Conservation (phyloP, 495 filamentous ascomycete genomes). For the Tuber microsphaerosporum region DNA sequence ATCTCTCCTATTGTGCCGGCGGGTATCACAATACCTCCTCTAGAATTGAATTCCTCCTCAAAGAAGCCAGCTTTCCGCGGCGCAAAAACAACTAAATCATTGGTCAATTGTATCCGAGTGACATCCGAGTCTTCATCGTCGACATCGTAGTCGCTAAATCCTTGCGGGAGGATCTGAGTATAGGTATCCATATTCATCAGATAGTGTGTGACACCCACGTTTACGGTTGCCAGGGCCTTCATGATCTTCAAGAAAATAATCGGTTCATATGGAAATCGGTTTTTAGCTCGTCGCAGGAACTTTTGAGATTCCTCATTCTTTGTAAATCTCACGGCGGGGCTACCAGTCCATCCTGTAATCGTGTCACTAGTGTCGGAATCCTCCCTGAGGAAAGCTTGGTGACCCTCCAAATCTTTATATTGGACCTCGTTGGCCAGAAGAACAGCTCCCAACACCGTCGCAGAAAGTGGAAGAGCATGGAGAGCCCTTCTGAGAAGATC, state of each 20-base stretch:
- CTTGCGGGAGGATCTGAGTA: conserved; percentile 60
- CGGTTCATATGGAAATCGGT: conserved; percentile 80
- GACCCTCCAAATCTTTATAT: conserved; percentile 30
- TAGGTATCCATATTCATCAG: conserved; percentile 61
- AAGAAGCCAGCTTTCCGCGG: conserved; percentile 35
- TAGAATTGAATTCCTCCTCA: conserved; percentile 27
- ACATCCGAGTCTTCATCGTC: conserved; percentile 77
- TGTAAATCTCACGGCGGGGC: conserved; percentile 27
- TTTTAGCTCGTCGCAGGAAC: conserved; percentile 48
- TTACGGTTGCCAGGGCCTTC: conserved; percentile 52
- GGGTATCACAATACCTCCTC: conserved; percentile 51
- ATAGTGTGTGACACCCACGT: conserved; percentile 44
- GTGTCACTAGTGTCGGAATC: conserved; percentile 27
- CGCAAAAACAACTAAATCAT: conserved; percentile 52
- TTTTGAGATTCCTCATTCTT: conserved; percentile 20
- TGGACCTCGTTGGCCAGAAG: conserved; percentile 35
- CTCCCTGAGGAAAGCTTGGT: conserved; percentile 29
- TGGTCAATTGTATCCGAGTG: conserved; percentile 55
- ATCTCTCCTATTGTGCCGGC: conserved; percentile 63
- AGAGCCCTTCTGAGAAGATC: conserved; percentile 31
- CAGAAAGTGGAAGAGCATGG: conserved; percentile 26
- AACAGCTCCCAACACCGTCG: conserved; percentile 28
- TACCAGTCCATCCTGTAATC: conserved; percentile 32
- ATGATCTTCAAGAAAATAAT: conserved; percentile 67
- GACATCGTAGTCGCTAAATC: conserved; percentile 63